Evolutionary conservation across 495 filamentous ascomycete genomes (phyloP), one percentile per base, ranked within the genome.

Genomic region (Chaetomium tenue): DNA sequence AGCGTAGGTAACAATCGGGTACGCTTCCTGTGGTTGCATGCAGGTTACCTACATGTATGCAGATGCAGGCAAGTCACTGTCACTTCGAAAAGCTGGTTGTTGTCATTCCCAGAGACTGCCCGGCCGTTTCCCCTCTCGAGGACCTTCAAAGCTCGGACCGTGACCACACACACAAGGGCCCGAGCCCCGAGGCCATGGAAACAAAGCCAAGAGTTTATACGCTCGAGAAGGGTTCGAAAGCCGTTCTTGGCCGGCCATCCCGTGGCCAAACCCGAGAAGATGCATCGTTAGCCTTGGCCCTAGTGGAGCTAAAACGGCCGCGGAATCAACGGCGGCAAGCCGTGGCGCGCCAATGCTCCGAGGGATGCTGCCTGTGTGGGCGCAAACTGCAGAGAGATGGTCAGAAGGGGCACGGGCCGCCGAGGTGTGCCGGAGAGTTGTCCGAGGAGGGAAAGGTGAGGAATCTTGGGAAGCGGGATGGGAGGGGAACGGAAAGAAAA

Each of bases 281-380:
- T 58, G 55, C 55, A 9, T 58, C 55, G 22, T 44, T 58, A 58
- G 55, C 5, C n/a, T 58, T 15, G 55, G n/a, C n/a, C 39, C 37
- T 58, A 25, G 37, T 26, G 13, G 16, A 33, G 28, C 26, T 54
- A 26, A 5, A 54, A 33, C 51, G 9, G 37, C 5, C 5, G 37
- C 37, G 55, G 55, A 40, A 46, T 16, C 39, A 46, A 20, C 39
- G 55, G 55, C 22, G 5, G 20, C 22, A 25, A 28, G 39, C 55
- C 55, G 37, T 26, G 8, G 33, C 33, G 55, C 8, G 55, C 20
- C 39, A 37, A 37, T 37, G 33, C 33, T 37, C 5, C 1, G 33
- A 37, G 8, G 7, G 8, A 37, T 9, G 33, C 7, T n/a, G n/a
- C 30, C 7, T 33, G 33, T 37, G 33, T 37, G 3, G 30, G 30